phyloP scores from a whole-genome alignment of 2,329 filamentous ascomycete genomes.

The Sporothrix brunneoviolacea region DNA sequence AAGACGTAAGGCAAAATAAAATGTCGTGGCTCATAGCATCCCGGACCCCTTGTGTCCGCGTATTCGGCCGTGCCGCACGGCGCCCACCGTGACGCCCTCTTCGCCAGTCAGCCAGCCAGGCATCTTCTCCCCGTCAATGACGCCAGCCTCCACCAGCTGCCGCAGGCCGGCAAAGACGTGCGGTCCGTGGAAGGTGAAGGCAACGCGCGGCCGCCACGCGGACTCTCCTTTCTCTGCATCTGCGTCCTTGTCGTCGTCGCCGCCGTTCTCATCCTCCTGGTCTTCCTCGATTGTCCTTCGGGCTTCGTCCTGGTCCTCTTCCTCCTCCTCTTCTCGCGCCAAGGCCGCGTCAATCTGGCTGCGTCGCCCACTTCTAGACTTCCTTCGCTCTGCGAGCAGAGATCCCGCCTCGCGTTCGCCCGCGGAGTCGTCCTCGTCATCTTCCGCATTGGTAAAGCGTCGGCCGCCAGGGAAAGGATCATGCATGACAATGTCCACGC shows the following conservation, averaged over 20 bases:
- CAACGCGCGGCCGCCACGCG: slow-evolving; percentile 51
- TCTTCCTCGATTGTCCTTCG: slow-evolving; percentile 21
- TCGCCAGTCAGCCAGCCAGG: slow-evolving; percentile 90
- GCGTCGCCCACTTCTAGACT: slow-evolving; percentile 19
- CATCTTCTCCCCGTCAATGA: slow-evolving; percentile 71
- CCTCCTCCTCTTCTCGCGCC: slow-evolving; percentile 26
- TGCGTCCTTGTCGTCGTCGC: slow-evolving; percentile 15
- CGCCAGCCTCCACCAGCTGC: slow-evolving; percentile 67
- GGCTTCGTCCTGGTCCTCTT: slow-evolving; percentile 20
- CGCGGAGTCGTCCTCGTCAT: slow-evolving; percentile 6
- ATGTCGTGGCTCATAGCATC: slow-evolving; percentile 32
- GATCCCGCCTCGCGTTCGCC: slow-evolving; percentile 15
- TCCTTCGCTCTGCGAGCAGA: background rate
- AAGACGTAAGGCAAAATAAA: too few relatives aligned
- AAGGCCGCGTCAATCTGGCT: slow-evolving; percentile 32
- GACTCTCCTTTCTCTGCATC: slow-evolving; percentile 19
- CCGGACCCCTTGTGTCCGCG: slow-evolving; percentile 51
- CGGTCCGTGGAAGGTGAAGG: slow-evolving; percentile 63
- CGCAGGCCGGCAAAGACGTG: slow-evolving; percentile 79
- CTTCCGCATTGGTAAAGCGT: slow-evolving; percentile 7
- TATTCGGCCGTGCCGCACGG: slow-evolving; percentile 61
- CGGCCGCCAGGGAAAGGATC: slow-evolving; percentile 43
- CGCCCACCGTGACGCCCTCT: slow-evolving; percentile 68
- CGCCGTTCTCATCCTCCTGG: slow-evolving; percentile 18
- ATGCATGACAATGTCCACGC: slow-evolving; percentile 52